Conservation (phyloP, 768 basidiomycete genomes). For the Leccinum obscurum region DNA sequence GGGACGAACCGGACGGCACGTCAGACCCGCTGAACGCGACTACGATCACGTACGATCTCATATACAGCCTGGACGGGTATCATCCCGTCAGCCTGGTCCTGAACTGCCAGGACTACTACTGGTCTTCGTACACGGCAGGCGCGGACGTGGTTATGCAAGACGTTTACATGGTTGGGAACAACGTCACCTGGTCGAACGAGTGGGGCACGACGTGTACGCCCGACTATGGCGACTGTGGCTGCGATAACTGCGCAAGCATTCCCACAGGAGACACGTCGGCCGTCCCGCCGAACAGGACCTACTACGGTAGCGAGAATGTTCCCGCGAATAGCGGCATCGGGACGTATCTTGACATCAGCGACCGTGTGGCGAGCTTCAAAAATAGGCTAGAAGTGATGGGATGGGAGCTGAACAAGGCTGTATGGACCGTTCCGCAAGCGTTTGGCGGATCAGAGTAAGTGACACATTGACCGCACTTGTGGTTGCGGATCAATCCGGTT, state of each 20-base stretch:
- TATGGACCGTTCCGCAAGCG: conserved; percentile 82
- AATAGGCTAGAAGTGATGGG: conserved; percentile 60
- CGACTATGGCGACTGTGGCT: conserved; percentile 75
- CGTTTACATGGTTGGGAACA: conserved; percentile 49
- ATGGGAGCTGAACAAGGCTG: conserved; percentile 65
- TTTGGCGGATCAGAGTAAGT: conserved; percentile 50
- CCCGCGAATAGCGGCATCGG: conserved; percentile 34
- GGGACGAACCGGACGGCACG: conserved; percentile 73
- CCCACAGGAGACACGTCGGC: conserved; percentile 41
- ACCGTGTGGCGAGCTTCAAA: conserved; percentile 64
- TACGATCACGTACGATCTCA: conserved; percentile 49
- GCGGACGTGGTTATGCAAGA: conserved; percentile 75
- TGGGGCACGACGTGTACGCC: conserved; percentile 65
- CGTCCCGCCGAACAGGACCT: conserved; percentile 29
- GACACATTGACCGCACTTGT: conserved; percentile 6
- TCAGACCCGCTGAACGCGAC: conserved; percentile 64
- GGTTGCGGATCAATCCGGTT: background rate
- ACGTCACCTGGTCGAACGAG: conserved; percentile 58
- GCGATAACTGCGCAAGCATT: conserved; percentile 54
- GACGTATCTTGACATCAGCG: conserved; percentile 64
- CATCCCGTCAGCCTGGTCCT: conserved; percentile 67
- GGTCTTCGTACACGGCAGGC: conserved; percentile 56
- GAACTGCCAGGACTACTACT: conserved; percentile 68
- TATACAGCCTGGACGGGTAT: conserved; percentile 62
- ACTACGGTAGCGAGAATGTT: conserved; percentile 12